Conservation (phyloP, 768 basidiomycete species). For the Hebeloma cylindrosporum region DNA sequence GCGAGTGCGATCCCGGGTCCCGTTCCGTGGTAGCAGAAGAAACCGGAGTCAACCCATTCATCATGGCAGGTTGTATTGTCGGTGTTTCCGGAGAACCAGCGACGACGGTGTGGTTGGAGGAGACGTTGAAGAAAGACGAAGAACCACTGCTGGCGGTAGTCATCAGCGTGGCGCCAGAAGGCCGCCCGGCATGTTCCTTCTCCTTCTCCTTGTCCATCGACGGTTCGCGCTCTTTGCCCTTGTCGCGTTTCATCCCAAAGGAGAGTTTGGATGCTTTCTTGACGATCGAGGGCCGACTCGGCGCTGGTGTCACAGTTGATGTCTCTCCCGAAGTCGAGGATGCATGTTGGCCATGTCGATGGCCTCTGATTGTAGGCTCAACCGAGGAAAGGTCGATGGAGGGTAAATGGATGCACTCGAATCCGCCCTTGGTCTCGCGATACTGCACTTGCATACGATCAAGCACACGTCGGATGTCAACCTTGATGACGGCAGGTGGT, state of each 20-base stretch:
- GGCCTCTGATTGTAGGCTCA: constrained; percentile 33
- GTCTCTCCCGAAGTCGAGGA: constrained; percentile 51
- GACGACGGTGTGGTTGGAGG: constrained; percentile 47
- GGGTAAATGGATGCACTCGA: constrained; percentile 94
- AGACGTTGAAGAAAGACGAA: constrained; percentile 85
- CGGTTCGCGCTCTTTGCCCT: constrained; percentile 50
- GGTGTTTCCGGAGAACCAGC: constrained; percentile 18
- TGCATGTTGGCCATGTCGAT: constrained; percentile 36
- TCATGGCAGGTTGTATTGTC: constrained; percentile 18
- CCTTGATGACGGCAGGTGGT: constrained; percentile 72
- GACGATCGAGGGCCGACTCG: constrained; percentile 52
- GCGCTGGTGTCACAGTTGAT: constrained; percentile 30
- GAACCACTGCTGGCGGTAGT: constrained; percentile 75
- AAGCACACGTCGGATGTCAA: constrained; percentile 82
- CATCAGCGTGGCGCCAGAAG: constrained; percentile 50
- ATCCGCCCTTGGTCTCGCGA: constrained; percentile 85
- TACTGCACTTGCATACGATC: constrained; percentile 96
- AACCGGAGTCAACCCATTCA: constrained; percentile 27
- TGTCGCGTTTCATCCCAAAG: constrained; percentile 61
- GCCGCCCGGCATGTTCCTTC: constrained; percentile 34
- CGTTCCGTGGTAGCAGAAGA: constrained; percentile 20
- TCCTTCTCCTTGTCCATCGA: constrained; percentile 42
- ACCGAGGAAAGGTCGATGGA: constrained; percentile 89
- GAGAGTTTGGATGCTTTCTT: constrained; percentile 81
- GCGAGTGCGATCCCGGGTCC: constrained; percentile 38